Base-by-base conservation (phyloP, 2,329 filamentous ascomycete species). In the Thelonectria blattea region DNA sequence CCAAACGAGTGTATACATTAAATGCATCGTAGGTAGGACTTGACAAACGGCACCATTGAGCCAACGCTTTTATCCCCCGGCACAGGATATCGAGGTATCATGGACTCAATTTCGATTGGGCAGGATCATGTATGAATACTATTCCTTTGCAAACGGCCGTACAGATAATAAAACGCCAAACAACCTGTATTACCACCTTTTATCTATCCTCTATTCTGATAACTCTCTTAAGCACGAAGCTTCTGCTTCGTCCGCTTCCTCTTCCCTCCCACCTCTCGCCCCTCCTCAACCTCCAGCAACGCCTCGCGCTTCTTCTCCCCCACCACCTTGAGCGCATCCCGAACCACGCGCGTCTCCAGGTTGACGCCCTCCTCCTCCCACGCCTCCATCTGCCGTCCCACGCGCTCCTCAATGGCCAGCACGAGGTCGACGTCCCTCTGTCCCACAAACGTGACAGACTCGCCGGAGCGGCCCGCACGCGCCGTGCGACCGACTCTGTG, bases 271-370 rank as follows among this genome's bases (percentile, higher is more conserved):
- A 97, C 92, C 78, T 98, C 93, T 69, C 90, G 89, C 11, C 91
- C 90, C 77, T 98, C 92, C 74, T 97, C 95, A 66, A 98, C 92
- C 76, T 96, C 92, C 68, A 97, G 76, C 74, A 94, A 74, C 1
- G 94, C 95, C 78, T 97, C 93, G 58, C 93, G 85, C 84, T 97
- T 97, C 85, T 94, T 96, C 81, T 96, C 91, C n/a, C 91, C 90
- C 6, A 99, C 95, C 47, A 92, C 76, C 83, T 96, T 97, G 72
- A 99, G 79, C 37, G 89, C 88, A 65, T 96, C 93, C 56, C 91
- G 85, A 49, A 97, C 82, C 22, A 99, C 92, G 58, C 95, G 84
- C 2, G 89, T 91, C 81, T 98, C 94, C n/a, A 99, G 79, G 77
- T 92, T 98, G 56, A 99, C 95, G 1, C 92, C 92, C 70, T 96